Base-by-base conservation (phyloP, 2,329 filamentous ascomycete genomes). In the Alternaria sp. region DNA sequence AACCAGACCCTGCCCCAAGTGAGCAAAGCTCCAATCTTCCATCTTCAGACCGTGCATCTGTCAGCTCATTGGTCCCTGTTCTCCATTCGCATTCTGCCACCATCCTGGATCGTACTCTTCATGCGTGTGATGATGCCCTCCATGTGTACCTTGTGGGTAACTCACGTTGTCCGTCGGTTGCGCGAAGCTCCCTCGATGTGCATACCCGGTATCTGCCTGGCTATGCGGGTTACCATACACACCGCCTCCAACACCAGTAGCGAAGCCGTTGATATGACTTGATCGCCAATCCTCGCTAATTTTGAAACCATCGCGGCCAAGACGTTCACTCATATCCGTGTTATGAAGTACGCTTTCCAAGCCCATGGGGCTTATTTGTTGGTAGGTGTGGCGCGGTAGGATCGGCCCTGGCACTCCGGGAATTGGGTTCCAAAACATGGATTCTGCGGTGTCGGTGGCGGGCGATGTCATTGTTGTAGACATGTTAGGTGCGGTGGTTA, bases 321-420 rank as follows among this genome's bases (percentile, higher is more conserved):
- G 66, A 4, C 72, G 65, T 11, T 77, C 72, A 52, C 71, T 75
- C 40, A 72, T 69, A 29, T 76, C 66, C 5, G 60, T 58, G 7
- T 53, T 51, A 54, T 70, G 55, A 45, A 78, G 61, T 50, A 77
- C 72, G 29, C 63, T 74, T n/a, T 73, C 68, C 7, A 77, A 42
- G 11, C 73, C 75, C 75, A 78, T 78, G 3, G 74, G 73, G 17
- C 69, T 67, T 13, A 68, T 57, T 28, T 71, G 68, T 26, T 64
- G 60, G 56, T 68, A 70, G 34, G 55, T 71, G 39, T 59, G 70
- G n/a, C 71, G 63, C 1, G 69, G 69, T 0, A 76, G 49, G 5
- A 76, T 73, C 3, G 80, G 79, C 7, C 77, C 75, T 49, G 72
- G 76, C 54, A 80, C 71, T 2, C 75, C 74, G 1, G 75, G 73